Base-by-base conservation (phyloP, 306 rosid genomes). In the Purshia tridentata region DNA sequence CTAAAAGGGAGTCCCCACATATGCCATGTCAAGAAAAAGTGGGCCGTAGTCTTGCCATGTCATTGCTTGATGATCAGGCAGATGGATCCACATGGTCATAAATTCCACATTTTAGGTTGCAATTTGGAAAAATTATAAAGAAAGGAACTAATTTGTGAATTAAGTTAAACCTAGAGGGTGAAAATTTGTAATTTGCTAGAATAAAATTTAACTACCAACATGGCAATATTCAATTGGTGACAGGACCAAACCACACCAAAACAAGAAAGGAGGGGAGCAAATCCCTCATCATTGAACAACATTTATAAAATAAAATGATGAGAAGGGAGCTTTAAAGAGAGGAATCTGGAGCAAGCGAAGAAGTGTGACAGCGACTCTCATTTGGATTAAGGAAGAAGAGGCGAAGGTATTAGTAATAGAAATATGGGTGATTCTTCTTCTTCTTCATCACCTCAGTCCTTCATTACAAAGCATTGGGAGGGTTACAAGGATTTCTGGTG, bases 401-500 rank as follows among this genome's bases (percentile, higher is more conserved):
- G 58, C 42, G 9, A 9, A 18, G 11, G 42, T 10, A 56, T 9
- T 10, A 7, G 37, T 13, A 11, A 23, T 4, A 4, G 22, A 8
- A 6, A 62, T 37, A 86, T 83, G 92, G 83, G 77, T 46, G 77
- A 70, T 40, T 77, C 71, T 15, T 72, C 66, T 15, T 72, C 66
- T 70, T 76, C 73, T 48, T 79, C 91, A 4, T 78, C 90, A 1
- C 65, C 85, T 8, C 80, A 81, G 49, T 83, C 93, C 14, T 86
- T 78, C 59, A 10, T 86, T 1, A 83, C 9, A 72, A 78, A 23
- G 72, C 78, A 83, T 45, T 86, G 84, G 90, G 89, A 78, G 59
- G 84, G 86, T 47, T 86, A 72, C 85, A 88, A 82, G 78, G 90
- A 83, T n/a, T 92, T 88, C 76, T 88, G 91, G 90, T 15, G 78